Evolutionary conservation across 1,139 yeast genomes (phyloP), one percentile per base, ranked within the genome.

Genomic region (Lodderomyces theae): DNA sequence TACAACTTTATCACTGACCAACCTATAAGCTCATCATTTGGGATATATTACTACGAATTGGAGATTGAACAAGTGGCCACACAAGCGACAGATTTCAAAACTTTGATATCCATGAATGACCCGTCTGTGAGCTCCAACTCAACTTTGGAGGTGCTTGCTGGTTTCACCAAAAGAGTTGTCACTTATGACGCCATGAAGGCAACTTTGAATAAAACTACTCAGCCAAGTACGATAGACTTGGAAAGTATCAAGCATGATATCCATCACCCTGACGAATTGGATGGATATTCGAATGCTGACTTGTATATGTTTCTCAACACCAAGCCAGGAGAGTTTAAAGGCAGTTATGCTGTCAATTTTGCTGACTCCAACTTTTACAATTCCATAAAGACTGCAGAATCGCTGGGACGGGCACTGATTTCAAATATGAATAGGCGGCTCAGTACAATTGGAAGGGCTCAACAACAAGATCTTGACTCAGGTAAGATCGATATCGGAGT

Each of bases 301-400:
- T 32, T 57, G 13, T 61, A 58, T 21, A 45, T 50, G 1, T 50
- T 61, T 19, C 51, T 66, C 23, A 54, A 53, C 25, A 45, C 54
- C 12, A 62, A 57, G 41, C 74, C 74, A 2, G 74, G 74, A 5
- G 69, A 63, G 28, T 56, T 69, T 39, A 59, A 56, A 37, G 76
- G 74, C 1, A 69, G 74, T 46, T 68, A 61, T 52, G 76, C 74
- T 0, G 60, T 71, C 15, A 69, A 63, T 50, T 67, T 68, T 47
- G 71, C 69, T 39, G 72, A 69, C 43, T 66, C 66, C 53, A 52
- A 60, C 9, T 71, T 72, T 35, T 61, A 69, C 44, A 71, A 69
- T 43, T 67, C 76, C 4, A 53, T 61, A 35, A 68, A 65, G 41
- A 53, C 53, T 7, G 51, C 59, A 4, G 73, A 69, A 35, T 57